Percentiles rank a stretch among this genome's conserved stretches.
phyloP scores from a whole-genome alignment of 2,329 filamentous ascomycete genomes.

The Cercospora sp. region DNA sequence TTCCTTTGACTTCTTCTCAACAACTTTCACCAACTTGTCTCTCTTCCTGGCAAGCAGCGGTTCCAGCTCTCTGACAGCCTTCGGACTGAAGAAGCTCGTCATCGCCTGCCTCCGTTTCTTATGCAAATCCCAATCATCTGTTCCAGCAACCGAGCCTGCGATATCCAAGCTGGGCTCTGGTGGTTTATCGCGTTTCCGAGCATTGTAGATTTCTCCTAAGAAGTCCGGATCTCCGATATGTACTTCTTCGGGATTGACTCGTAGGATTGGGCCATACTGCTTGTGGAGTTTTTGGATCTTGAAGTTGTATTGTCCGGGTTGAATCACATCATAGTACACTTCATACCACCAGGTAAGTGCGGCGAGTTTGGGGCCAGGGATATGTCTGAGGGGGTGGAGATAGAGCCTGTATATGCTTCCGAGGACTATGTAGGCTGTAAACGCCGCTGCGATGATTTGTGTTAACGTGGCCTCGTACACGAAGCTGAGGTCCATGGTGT shows the following conservation, averaged over 20 bases:
- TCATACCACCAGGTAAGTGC: conserved; percentile 35
- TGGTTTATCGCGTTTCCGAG: conserved; percentile 11
- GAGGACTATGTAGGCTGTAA: conserved; percentile 2
- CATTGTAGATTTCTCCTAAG: conserved; percentile 12
- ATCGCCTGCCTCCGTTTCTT: conserved; percentile 12
- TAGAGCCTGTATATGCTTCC: conserved; percentile 32
- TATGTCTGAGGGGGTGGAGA: conserved; percentile 37
- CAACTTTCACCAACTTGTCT: conserved; percentile 5
- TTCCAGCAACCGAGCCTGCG: conserved; percentile 7
- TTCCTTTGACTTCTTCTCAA: neutral
- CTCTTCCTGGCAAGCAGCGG: conserved; percentile 11
- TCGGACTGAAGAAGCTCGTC: conserved; percentile 18
- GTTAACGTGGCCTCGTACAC: neutral
- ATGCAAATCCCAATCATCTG: conserved; percentile 15
- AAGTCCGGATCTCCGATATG: conserved; percentile 19
- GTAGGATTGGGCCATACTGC: conserved; percentile 13
- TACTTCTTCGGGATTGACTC: conserved; percentile 19
- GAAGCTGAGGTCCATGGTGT: conserved; percentile 4
- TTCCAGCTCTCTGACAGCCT: conserved; percentile 13
- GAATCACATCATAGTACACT: conserved; percentile 22
- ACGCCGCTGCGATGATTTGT: neutral
- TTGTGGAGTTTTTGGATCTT: conserved; percentile 14
- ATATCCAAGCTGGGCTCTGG: conserved; percentile 12
- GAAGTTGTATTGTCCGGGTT: conserved; percentile 21
- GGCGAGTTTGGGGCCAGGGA: conserved; percentile 40